These are phyloP conservation scores for Blastomyces percursus DNA, from an alignment of 2,329 filamentous ascomycete genomes.

Conservation along the genomic window DNA sequence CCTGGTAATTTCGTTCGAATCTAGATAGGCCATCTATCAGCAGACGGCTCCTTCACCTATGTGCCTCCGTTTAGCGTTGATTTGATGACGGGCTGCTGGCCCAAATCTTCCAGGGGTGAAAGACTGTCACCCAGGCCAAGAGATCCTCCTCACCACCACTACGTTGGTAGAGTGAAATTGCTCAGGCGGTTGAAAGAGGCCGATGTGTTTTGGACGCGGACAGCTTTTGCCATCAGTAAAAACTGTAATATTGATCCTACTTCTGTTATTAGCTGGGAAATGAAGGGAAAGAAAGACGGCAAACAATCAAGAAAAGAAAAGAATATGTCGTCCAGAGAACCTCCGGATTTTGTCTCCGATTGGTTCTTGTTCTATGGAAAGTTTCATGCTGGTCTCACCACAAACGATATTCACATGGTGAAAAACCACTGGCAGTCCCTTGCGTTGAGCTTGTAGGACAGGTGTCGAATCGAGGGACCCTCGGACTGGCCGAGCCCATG, in stretches of 20 bases:
- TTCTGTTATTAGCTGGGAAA: neutral
- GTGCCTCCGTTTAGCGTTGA: neutral
- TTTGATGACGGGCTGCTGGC: neutral
- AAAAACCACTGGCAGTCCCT: neutral
- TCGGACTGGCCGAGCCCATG: neutral
- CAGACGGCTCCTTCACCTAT: neutral
- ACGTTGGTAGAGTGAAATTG: neutral
- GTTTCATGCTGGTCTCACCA: conserved; percentile 1
- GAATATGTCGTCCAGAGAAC: neutral
- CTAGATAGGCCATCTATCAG: neutral
- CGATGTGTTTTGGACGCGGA: neutral
- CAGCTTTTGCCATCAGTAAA: neutral
- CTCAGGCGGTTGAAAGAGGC: neutral
- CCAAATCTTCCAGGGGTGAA: neutral
- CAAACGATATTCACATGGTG: neutral
- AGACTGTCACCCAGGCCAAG: neutral
- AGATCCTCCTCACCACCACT: neutral
- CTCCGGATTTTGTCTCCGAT: too few relatives aligned
- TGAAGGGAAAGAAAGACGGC: neutral
- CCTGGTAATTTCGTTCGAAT: neutral
- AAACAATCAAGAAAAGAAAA: neutral
- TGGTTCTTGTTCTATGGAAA: neutral
- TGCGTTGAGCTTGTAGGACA: neutral
- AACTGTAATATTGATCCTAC: neutral
- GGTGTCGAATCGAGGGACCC: neutral